Evolutionary conservation across 108 stramenopile species (phyloP), one percentile per base, ranked within the genome.

Genomic region (Epipyxis sp.): DNA sequence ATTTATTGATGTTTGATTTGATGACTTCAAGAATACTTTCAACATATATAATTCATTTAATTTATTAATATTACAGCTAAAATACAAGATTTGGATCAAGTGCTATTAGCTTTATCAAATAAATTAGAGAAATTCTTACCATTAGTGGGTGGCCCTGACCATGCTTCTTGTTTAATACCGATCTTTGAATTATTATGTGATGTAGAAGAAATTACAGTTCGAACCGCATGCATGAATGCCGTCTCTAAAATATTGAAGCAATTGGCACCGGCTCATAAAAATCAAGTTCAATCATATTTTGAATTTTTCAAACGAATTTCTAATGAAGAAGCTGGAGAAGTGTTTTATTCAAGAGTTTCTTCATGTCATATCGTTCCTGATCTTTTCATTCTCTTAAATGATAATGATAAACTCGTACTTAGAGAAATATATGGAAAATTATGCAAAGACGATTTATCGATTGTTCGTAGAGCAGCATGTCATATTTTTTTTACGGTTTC

Each of bases 91-190:
- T 29, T 74, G 3, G 71, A 74, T 42, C 71, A 74, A 37, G 6
- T 74, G 71, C 20, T 74, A 34, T 57, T 74, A 29, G 71, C 34
- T 27, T 34, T 74, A 42, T 39, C 46, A 6, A 32, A 57, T 16
- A 74, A 39, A 42, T 32, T 74, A 29, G 71, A 57, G 46, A 57
- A 74, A 32, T 54, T 74, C 44, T 42, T 39, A 32, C 50, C 71
- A 6, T 37, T 74, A 32, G 50, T 74, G 44, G 71, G 71, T 74
- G 71, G 71, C 3, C 71, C 71, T 6, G 71, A 74, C 10, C 50
- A 74, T 74, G 6, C 71, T 34, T 42, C 40, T 74, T 27, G 6
- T 13, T 34, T 74, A 32, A 57, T 74, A 29, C 71, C 71, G 40
- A 13, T 74, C 3, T 54, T 74, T 42, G 71, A 74, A 42, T 3